Evolutionary conservation across 805 yeast species (phyloP).

Genomic region (Wickerhamiella kazuoi): DNA sequence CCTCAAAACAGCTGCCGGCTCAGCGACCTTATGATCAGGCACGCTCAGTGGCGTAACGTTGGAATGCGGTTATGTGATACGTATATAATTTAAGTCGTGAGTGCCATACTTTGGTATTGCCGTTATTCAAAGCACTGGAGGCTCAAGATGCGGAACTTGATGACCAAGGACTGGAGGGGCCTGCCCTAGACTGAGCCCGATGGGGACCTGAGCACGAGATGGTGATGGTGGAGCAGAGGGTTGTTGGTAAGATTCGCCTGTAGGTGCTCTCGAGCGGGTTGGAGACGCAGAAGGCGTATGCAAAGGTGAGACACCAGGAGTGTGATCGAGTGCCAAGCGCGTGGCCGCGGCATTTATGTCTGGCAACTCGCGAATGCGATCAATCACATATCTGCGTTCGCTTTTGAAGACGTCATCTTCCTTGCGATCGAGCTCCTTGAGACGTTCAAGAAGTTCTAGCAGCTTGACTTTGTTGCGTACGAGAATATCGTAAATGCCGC

Average conservation of each 20-base stretch:
- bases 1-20: too few relatives aligned
- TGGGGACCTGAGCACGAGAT: slow-evolving; percentile 10
- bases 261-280: not conserved
- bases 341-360: not conserved
- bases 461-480: slow-evolving; percentile 69
- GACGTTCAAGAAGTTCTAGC: slow-evolving; percentile 46
- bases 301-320: not conserved
- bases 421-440: slow-evolving; percentile 36
- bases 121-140: not conserved
- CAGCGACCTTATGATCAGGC: too few relatives aligned
- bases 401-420: slow-evolving; percentile 53
- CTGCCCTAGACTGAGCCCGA: slow-evolving; percentile 3
- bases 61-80: too few relatives aligned
- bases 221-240: slow-evolving; percentile 9
- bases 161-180: slow-evolving; percentile 3
- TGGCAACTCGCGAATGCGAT: slow-evolving; percentile 36
- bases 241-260: not conserved
- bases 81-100: too few relatives aligned
- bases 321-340: slow-evolving; percentile 12
- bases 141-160: slow-evolving; percentile 2
- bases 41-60: not conserved
- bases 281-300: slow-evolving; percentile 1
- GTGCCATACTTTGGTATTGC: too few relatives aligned
- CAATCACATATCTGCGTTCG: slow-evolving; percentile 66
- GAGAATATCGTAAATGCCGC: slow-evolving; percentile 61